Percentiles rank a stretch among this genome's conserved stretches.
Conservation (phyloP, 192 early-diverging fungal species). For the Martensiomyces pterosporus region DNA sequence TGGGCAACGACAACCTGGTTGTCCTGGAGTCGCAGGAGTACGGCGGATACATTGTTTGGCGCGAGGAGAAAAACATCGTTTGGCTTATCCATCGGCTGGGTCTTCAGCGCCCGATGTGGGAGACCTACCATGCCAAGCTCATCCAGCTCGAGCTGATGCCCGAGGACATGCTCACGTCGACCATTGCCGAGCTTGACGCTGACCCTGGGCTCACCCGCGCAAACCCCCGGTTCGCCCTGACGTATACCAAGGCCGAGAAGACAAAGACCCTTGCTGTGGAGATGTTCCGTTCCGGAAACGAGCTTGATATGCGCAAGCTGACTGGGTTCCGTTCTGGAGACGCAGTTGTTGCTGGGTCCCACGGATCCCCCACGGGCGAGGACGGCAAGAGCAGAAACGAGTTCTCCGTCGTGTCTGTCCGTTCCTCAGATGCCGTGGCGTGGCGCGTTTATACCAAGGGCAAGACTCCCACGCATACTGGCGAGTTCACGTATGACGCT, state of each 20-base stretch:
- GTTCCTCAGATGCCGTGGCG: slow-evolving; percentile 10
- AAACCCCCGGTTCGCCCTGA: slow-evolving; percentile 25
- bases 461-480: slow-evolving; percentile 14
- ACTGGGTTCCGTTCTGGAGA: slow-evolving; percentile 15
- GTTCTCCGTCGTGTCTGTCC: slow-evolving; percentile 10
- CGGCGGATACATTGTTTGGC: slow-evolving; percentile 52
- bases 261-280: slow-evolving; percentile 44
- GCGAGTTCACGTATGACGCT: slow-evolving; percentile 30
- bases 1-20: slow-evolving; percentile 25
- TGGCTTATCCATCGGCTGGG: slow-evolving; percentile 40
- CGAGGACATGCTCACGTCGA: slow-evolving; percentile 41
- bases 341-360: slow-evolving; percentile 8
- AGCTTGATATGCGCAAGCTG: slow-evolving; percentile 44
- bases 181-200: slow-evolving; percentile 29
- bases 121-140: slow-evolving; percentile 37
- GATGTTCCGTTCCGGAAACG: slow-evolving; percentile 21
- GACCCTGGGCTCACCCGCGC: slow-evolving; percentile 18
- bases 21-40: slow-evolving; percentile 30
- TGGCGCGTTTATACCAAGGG: slow-evolving; percentile 24
- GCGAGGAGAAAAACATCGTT: slow-evolving; percentile 46
- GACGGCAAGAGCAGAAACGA: not conserved
- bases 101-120: slow-evolving; percentile 29
- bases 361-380: not conserved
- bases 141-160: slow-evolving; percentile 35
- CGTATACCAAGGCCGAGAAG: slow-evolving; percentile 31